Conservation (phyloP, 2,329 filamentous ascomycete genomes). For the Cordyceps tenuipes region DNA sequence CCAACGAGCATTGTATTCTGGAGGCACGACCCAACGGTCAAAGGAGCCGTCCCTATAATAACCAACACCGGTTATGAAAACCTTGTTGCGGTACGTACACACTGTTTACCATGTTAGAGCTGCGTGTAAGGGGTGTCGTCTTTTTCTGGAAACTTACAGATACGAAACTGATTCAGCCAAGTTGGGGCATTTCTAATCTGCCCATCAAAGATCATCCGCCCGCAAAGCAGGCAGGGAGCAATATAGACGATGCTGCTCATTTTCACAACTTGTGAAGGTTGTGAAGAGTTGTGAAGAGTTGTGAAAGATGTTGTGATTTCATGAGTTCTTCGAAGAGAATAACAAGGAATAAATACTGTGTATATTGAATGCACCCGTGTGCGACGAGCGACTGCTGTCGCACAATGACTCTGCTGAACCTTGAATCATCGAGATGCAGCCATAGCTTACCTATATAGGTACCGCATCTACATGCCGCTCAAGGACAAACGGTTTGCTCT, state of each 20-base stretch:
- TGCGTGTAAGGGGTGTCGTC: neutral
- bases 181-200: neutral
- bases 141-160: neutral
- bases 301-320: neutral
- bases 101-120: neutral
- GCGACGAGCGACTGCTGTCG: neutral
- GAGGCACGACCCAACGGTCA: neutral
- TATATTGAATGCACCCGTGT: neutral
- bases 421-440: neutral
- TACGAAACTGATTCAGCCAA: neutral
- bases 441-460: neutral
- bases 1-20: neutral
- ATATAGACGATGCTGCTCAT: neutral
- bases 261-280: neutral
- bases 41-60: neutral
- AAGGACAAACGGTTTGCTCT: neutral
- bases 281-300: neutral
- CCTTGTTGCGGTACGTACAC: neutral
- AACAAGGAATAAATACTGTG: neutral
- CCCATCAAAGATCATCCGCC: neutral
- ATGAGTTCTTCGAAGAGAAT: neutral
- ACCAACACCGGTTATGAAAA: neutral
- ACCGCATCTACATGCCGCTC: neutral
- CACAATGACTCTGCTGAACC: neutral
- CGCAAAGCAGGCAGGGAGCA: slow-evolving; percentile 1